A percentile compares a stretch with the other conserved stretches of the same genome.
Evolutionary conservation across 2,329 filamentous ascomycete genomes (phyloP).

Genomic region (Cytospora leucostoma): DNA sequence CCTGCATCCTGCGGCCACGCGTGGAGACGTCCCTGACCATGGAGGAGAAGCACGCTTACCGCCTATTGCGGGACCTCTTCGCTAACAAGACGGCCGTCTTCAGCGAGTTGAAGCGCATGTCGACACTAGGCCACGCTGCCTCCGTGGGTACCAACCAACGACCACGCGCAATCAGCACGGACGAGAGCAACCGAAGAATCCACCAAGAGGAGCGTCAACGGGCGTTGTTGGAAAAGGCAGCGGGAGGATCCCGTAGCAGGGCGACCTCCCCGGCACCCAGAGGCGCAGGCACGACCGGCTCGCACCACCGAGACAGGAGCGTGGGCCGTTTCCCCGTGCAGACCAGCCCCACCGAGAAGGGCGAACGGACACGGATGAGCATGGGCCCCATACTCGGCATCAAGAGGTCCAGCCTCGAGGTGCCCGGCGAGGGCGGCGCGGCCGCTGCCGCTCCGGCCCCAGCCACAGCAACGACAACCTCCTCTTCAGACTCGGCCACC

Average conservation of each 20-base stretch:
- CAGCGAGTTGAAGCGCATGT: constrained; percentile 90
- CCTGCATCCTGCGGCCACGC: constrained; percentile 85
- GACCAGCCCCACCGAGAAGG: constrained; percentile 53
- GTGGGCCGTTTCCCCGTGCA: constrained; percentile 77
- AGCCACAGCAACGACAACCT: too few species aligned
- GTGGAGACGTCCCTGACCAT: constrained; percentile 87
- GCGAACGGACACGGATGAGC: constrained; percentile 53
- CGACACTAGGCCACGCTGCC: constrained; percentile 65
- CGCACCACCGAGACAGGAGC: constrained; percentile 80
- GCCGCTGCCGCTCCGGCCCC: constrained; percentile 34
- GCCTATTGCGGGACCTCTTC: constrained; percentile 88
- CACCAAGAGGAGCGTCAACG: constrained; percentile 92
- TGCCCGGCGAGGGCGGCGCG: constrained; percentile 62
- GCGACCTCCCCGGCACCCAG: constrained; percentile 72
- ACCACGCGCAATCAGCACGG: constrained; percentile 85
- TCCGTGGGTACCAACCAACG: constrained; percentile 53
- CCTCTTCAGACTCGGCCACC: constrained; percentile 29
- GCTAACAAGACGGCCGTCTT: constrained; percentile 95
- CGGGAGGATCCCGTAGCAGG: constrained; percentile 65
- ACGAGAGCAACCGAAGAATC: constrained; percentile 91
- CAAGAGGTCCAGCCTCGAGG: constrained; percentile 75
- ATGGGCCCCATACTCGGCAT: constrained; percentile 51
- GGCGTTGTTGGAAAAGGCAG: constrained; percentile 70
- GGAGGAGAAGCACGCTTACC: constrained; percentile 91
- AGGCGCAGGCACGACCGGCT: constrained; percentile 45